A percentile compares a stretch with the other conserved stretches of the same genome.
Evolutionary conservation across 2,329 filamentous ascomycete species (phyloP).

Genomic region (Apiospora malaysiana): DNA sequence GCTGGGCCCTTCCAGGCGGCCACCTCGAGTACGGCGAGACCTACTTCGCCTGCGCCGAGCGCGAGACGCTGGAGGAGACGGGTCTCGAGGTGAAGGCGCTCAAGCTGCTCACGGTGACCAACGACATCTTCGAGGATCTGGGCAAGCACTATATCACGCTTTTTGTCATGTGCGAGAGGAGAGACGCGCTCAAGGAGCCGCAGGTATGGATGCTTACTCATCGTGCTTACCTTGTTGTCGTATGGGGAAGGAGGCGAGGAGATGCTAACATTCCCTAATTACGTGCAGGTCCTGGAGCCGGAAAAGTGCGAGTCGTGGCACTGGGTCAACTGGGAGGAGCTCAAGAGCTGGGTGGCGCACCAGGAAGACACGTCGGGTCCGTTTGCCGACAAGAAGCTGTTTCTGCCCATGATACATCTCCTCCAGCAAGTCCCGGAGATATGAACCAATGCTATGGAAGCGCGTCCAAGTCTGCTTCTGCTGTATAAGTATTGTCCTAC

Average conservation of each 20-base stretch:
- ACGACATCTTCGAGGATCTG: constrained; percentile 66
- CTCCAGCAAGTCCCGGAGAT: constrained; percentile 29
- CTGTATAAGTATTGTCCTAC: no score
- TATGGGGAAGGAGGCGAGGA: constrained; percentile 39
- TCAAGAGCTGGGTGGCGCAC: constrained; percentile 41
- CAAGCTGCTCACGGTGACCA: constrained; percentile 66
- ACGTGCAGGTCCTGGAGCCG: constrained; percentile 48
- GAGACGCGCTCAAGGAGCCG: constrained; percentile 54
- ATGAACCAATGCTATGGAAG: background rate
- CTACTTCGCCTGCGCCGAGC: constrained; percentile 64
- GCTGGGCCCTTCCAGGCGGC: constrained; percentile 74
- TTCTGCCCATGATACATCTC: constrained; percentile 44
- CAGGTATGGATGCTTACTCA: constrained; percentile 48
- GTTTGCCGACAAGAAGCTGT: constrained; percentile 41
- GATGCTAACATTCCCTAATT: constrained; percentile 21
- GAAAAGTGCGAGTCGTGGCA: constrained; percentile 58
- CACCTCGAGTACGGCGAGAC: constrained; percentile 75
- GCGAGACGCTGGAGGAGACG: constrained; percentile 76
- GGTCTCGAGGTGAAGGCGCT: constrained; percentile 60
- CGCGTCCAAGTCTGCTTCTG: no score
- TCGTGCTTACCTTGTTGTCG: constrained; percentile 27
- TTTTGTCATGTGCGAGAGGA: constrained; percentile 63
- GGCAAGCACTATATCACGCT: constrained; percentile 77
- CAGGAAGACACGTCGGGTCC: constrained; percentile 32
- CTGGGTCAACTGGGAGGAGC: constrained; percentile 53